Percentiles rank a stretch among this genome's conserved stretches.
Evolutionary conservation across 2,329 filamentous ascomycete species (phyloP).

Genomic region (Akanthomyces lecanii): DNA sequence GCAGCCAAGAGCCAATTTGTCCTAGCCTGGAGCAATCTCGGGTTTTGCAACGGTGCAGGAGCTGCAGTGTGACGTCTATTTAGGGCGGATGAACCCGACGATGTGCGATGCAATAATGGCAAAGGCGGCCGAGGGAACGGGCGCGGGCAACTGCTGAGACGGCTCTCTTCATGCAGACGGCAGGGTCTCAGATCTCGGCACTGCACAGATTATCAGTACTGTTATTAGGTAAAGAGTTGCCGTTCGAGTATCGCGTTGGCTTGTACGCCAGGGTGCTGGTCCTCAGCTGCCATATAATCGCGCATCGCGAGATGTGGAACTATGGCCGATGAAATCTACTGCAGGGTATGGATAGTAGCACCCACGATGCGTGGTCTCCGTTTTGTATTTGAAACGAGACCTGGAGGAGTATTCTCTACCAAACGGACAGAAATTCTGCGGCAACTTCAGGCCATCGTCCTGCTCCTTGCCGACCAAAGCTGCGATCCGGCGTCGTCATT

Average conservation of each 20-base stretch:
- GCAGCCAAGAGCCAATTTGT: not conserved
- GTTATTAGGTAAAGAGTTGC: not conserved
- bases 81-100: not conserved
- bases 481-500: not conserved
- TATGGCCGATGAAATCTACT: not conserved
- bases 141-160: not conserved
- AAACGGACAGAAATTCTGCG: not conserved
- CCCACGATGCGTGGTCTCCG: not conserved
- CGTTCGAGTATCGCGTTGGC: not conserved
- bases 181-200: conserved; percentile 5
- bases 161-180: not conserved
- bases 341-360: not conserved
- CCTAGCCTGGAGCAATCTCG: conserved; percentile 11
- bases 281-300: not conserved
- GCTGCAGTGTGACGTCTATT: conserved; percentile 10
- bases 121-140: not conserved
- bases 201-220: not conserved
- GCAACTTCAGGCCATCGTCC: not conserved
- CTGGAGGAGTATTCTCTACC: not conserved
- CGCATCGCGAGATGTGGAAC: not conserved
- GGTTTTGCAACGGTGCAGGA: conserved; percentile 9
- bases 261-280: not conserved
- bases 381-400: conserved; percentile 7
- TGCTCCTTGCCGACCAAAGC: not conserved
- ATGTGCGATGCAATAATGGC: not conserved